phyloP scores from a whole-genome alignment of 768 basidiomycete species.

The Psilocybe subaeruginosa region DNA sequence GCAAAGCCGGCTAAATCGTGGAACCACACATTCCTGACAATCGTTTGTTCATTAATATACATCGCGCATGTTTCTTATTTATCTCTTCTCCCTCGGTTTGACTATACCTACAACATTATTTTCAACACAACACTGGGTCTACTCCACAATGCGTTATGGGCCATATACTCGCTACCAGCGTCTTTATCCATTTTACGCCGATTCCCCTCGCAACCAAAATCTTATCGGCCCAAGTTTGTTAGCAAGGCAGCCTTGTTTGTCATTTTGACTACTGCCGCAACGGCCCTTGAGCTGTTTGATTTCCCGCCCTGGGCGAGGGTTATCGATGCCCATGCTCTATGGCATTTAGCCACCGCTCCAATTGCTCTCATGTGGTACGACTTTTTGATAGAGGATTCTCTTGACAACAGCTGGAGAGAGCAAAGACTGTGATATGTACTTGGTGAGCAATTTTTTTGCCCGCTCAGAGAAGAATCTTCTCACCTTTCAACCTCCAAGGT shows the following conservation, averaged over 20 bases:
- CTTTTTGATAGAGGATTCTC: conserved; percentile 77
- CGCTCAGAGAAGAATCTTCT: background rate
- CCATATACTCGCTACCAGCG: conserved; percentile 64
- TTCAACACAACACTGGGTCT: conserved; percentile 82
- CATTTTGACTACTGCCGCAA: conserved; percentile 71
- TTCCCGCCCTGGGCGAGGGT: conserved; percentile 79
- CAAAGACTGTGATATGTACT: conserved; percentile 16
- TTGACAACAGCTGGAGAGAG: conserved; percentile 68
- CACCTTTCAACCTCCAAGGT: background rate
- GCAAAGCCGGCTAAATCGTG: conserved; percentile 24
- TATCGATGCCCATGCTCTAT: conserved; percentile 90
- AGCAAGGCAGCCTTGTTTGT: conserved; percentile 64
- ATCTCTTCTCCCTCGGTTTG: conserved; percentile 73
- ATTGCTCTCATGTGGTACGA: conserved; percentile 83
- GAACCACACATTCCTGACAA: conserved; percentile 44
- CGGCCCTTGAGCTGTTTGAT: conserved; percentile 85
- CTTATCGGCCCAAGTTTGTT: conserved; percentile 61
- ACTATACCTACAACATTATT: conserved; percentile 91
- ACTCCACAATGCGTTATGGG: conserved; percentile 82
- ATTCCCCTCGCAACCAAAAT: conserved; percentile 54
- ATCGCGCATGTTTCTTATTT: conserved; percentile 81
- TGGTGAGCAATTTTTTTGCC: background rate
- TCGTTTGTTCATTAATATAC: conserved; percentile 58
- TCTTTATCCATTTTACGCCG: conserved; percentile 50
- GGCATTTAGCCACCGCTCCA: conserved; percentile 87